Conservation (phyloP, 208 protist genomes). For the Crithidia bombi region DNA sequence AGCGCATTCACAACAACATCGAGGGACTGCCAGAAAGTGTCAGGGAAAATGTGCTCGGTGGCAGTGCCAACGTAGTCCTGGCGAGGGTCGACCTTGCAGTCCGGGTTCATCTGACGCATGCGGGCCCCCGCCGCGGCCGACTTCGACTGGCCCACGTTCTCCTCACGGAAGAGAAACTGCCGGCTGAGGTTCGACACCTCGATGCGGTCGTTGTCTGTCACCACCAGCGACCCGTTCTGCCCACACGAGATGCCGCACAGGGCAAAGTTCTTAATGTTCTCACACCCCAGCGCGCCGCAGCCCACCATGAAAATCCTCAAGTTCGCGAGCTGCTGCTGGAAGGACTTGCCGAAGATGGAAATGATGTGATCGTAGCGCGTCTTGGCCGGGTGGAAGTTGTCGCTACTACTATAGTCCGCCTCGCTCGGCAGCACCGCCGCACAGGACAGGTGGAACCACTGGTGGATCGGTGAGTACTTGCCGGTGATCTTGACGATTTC, state of each 20-base stretch:
- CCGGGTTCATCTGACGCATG: conserved; percentile 96
- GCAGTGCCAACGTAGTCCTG: conserved; percentile 94
- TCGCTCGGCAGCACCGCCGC: conserved; percentile 75
- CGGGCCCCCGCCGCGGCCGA: conserved; percentile 92
- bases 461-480: conserved; percentile 96
- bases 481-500: conserved; percentile 97
- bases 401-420: conserved; percentile 39
- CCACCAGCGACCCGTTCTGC: conserved; percentile 78
- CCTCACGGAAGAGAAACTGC: conserved; percentile 99
- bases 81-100: conserved; percentile 74
- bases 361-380: conserved; percentile 82
- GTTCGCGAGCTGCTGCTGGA: conserved; percentile 66
- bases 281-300: conserved; percentile 98
- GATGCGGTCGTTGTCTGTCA: conserved; percentile 99
- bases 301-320: conserved; percentile 96
- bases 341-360: conserved; percentile 76
- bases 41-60: conserved; percentile 96
- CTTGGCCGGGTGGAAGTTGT: conserved; percentile 51
- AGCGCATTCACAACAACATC: conserved; percentile 98
- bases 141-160: conserved; percentile 97
- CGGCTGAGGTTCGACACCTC: conserved; percentile 99
- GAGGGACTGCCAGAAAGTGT: conserved; percentile 96
- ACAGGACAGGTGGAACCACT: conserved; percentile 96
- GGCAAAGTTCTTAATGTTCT: conserved; percentile 99
- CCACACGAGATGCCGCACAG: conserved; percentile 97